Evolutionary conservation across 768 basidiomycete species (phyloP), one percentile per base, ranked within the genome.

Genomic region (Rhodotorula diobovata): DNA sequence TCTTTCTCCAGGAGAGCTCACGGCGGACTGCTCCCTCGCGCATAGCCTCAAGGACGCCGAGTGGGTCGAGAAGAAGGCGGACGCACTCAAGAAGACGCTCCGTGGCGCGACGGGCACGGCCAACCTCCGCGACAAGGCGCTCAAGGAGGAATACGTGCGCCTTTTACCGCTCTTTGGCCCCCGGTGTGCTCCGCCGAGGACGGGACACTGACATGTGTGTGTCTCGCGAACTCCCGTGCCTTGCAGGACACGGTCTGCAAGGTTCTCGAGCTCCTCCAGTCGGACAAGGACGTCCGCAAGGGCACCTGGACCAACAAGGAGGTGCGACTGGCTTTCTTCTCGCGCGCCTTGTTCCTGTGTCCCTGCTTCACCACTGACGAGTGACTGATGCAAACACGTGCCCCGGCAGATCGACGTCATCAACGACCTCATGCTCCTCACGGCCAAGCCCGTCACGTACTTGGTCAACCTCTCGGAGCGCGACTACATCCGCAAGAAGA

Each of bases 391-490:
- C 7, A 20, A 20, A 20, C 14, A 18, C 54, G 20, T 20, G 9
- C 72, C 50, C 28, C n/a, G n/a, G 7, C 78, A 95, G 92, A 88
- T 95, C 74, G 93, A 94, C 74, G 87, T 91, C 66, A 88, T 96
- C 80, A 96, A 96, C 81, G 81, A 86, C 56, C 87, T 99, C 68
- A 86, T 88, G 76, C 88, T 99, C 35, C 85, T 99, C 65, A 98
- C 95, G 28, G 94, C 96, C 64, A 97, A 97, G 80, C 91, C 95
- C 45, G 91, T 98, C 71, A 96, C 90, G 61, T 99, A 99, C 83
- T 89, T 99, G 61, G 93, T 97, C 82, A 99, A 99, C 82, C 83
- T 99, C 58, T 92, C 90, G 69, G 94, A 98, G 81, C 86, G 87
- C 75, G 96, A 99, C 80, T 99, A 90, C 78, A 82, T 91, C 70